Evolutionary conservation across 352 stramenopile genomes (phyloP), one percentile per base, ranked within the genome.

Genomic region (Phytophthora sojae): DNA sequence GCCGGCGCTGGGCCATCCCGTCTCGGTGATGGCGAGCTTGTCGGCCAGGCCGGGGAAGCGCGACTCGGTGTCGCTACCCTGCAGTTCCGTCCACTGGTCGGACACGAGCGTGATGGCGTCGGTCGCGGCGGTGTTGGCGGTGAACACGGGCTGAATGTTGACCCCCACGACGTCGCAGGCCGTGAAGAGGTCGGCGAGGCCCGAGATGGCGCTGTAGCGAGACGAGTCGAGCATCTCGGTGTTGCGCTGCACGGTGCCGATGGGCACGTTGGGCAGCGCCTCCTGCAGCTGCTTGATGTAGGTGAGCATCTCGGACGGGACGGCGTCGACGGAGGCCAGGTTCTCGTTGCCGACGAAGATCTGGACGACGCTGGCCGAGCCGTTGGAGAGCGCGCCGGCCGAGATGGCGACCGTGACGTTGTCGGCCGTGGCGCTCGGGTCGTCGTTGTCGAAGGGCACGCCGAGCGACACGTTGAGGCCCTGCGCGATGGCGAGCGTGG

Each of bases 141-240:
- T 81, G 75, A 93, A 94, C 14, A 87, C 79, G 0, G 83, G 81
- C 66, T 92, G 84, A 56, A 93, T 90, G 79, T 93, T 92, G 61
- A 91, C 86, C 32, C 85, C 86, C 25, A 91, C 63, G 42, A 87
- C 72, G 57, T 94, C 84, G 68, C 81, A 90, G 11, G 62, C 73
- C 3, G 57, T 49, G 21, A 92, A 66, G n/a, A 94, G 71, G 56
- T 85, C 76, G 23, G 68, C 50, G 29, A 84, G 42, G 1, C 78
- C 76, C 26, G 64, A 74, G 49, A 88, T 70, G 19, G 73, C 57
- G 32, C 49, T 67, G 47, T 79, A 78, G 19, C 72, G 79, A 11
- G 71, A 57, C 60, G 75, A 73, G 60, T 88, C 77, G 15, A 87
- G 68, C 57, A 85, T 50, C 67, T 87, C 79, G 26, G 79, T 87